Conservation (phyloP, 169 alveolate species). For the Cryptosporidium viatorum region DNA sequence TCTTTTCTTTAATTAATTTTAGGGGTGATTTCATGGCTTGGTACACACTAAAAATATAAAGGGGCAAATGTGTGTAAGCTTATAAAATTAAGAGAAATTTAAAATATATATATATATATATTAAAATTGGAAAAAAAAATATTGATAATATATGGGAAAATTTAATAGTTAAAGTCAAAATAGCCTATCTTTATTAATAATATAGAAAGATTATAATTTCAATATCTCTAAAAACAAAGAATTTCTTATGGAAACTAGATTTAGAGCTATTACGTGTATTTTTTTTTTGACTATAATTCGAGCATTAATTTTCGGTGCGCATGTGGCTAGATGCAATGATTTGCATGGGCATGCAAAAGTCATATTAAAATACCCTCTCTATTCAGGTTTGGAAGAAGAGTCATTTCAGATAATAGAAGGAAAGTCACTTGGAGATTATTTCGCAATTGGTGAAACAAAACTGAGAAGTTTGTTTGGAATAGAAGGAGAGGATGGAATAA, state of each 20-base stretch:
- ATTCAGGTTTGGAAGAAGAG: slow-evolving; percentile 38
- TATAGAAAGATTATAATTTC: not conserved
- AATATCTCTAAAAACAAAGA: not conserved
- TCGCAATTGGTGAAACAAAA: slow-evolving; percentile 16
- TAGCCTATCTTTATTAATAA: too few relatives aligned
- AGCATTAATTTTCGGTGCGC: not conserved
- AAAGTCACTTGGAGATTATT: slow-evolving; percentile 5
- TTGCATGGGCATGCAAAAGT: slow-evolving; percentile 20
- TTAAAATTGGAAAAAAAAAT: not conserved
- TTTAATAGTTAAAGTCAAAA: too few relatives aligned
- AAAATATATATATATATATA: not conserved
- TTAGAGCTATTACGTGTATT: not conserved
- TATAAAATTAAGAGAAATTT: not conserved
- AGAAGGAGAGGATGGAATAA: not conserved
- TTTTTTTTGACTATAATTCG: not conserved
- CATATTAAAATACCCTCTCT: slow-evolving; percentile 5
- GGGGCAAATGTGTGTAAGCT: slow-evolving; percentile 16
- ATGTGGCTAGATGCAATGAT: not conserved
- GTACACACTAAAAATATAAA: slow-evolving; percentile 1
- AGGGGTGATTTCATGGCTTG: not conserved
- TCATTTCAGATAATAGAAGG: slow-evolving; percentile 3
- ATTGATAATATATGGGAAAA: not conserved
- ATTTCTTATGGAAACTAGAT: not conserved
- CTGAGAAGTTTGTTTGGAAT: slow-evolving; percentile 9
- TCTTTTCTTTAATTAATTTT: not conserved